Conservation (phyloP, 129 eudicot genomes). For the Chrysanthemum lavandulifolium region DNA sequence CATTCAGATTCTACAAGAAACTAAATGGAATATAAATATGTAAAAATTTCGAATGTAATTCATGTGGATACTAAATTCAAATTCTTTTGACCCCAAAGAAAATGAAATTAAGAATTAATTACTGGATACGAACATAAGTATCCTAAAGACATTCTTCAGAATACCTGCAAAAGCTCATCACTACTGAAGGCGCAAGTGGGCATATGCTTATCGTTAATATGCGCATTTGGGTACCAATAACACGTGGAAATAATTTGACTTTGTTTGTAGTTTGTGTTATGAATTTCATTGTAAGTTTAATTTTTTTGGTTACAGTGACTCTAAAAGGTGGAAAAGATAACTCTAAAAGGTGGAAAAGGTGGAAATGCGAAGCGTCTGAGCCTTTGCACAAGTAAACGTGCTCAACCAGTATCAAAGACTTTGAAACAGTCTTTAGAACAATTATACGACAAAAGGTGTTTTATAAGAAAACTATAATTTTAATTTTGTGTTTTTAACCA, state of each 20-base stretch:
- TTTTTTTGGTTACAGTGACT: constrained; percentile 7
- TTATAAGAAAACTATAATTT: neutral
- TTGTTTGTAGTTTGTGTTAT: neutral
- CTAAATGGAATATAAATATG: no score
- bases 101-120: no score
- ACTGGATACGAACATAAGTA: neutral
- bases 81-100: no score
- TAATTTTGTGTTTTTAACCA: neutral
- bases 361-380: constrained; percentile 15
- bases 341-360: constrained; percentile 12
- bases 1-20: no score
- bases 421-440: constrained; percentile 36
- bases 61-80: no score
- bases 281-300: neutral
- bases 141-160: neutral
- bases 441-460: constrained; percentile 39
- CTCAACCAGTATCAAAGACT: constrained; percentile 27
- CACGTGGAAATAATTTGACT: neutral
- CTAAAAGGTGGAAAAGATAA: no score
- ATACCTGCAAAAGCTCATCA: constrained; percentile 15
- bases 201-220: neutral
- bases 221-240: constrained; percentile 8
- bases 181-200: neutral
- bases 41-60: no score
- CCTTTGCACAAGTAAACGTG: constrained; percentile 27